Percentiles rank a stretch among this genome's conserved stretches.
These are phyloP conservation scores for Vanrija sp. DNA, from an alignment of 1,284 basidiomycete genomes.

Conservation along the genomic window DNA sequence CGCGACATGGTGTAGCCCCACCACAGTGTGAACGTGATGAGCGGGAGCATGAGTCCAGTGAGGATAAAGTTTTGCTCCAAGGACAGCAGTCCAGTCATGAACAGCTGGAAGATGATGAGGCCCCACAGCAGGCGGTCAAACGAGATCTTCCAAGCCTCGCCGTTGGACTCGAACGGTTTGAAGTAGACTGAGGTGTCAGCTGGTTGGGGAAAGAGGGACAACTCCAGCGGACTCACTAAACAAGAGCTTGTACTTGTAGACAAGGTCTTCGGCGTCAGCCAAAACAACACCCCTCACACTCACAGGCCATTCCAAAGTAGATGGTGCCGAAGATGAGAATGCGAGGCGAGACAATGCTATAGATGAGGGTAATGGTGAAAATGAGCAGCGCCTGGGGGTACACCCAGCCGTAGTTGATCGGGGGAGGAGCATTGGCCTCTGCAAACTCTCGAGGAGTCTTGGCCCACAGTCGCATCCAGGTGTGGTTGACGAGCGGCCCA, in stretches of 20 bases:
- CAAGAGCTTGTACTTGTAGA: conserved; percentile 95
- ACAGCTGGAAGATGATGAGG: conserved; percentile 75
- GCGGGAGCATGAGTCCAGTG: conserved; percentile 67
- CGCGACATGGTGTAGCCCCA: conserved; percentile 74
- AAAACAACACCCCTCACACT: conserved; percentile 10
- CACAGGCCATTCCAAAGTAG: conserved; percentile 84
- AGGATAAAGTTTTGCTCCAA: conserved; percentile 52
- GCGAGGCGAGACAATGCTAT: conserved; percentile 90
- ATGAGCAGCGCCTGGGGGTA: conserved; percentile 94
- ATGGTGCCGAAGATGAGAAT: conserved; percentile 90
- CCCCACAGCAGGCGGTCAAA: conserved; percentile 84
- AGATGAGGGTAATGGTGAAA: conserved; percentile 90
- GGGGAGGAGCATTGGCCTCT: conserved; percentile 92
- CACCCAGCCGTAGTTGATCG: conserved; percentile 87
- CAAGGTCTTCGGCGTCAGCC: conserved; percentile 55
- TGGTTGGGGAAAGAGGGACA: background rate
- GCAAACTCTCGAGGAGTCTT: conserved; percentile 65
- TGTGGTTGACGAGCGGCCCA: conserved; percentile 72
- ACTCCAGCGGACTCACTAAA: conserved; percentile 63
- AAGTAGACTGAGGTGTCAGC: conserved; percentile 40
- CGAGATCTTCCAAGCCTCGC: conserved; percentile 76
- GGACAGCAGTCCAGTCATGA: conserved; percentile 92
- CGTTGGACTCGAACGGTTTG: conserved; percentile 49
- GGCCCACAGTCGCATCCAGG: conserved; percentile 55
- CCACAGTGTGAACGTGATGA: conserved; percentile 68